These are phyloP conservation scores for Rhodofomes roseus DNA, from an alignment of 1,284 basidiomycete genomes.

Conservation along the genomic window DNA sequence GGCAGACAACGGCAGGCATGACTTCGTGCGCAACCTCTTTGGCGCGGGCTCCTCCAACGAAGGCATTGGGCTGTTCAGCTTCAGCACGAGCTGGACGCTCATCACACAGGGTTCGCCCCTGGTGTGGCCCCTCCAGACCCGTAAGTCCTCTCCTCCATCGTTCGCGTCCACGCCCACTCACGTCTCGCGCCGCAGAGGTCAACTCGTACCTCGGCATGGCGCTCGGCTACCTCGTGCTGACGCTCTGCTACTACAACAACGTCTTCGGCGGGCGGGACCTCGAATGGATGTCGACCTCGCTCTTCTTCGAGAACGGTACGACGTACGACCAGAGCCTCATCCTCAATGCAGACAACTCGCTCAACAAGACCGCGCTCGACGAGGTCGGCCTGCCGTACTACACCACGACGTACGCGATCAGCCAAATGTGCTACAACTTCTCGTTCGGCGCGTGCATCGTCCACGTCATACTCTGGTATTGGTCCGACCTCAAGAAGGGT, in stretches of 20 bases:
- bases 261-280: conserved; percentile 45
- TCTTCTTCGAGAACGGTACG: conserved; percentile 39
- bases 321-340: conserved; percentile 45
- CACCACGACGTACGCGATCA: conserved; percentile 48
- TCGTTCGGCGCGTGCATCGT: conserved; percentile 46
- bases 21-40: conserved; percentile 46
- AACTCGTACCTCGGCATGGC: conserved; percentile 47
- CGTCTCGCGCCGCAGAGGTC: conserved; percentile 25
- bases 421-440: conserved; percentile 47
- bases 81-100: conserved; percentile 49
- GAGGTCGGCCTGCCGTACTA: conserved; percentile 43
- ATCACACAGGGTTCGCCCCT: conserved; percentile 51
- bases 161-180: neutral
- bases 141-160: conserved; percentile 26
- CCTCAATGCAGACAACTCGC: conserved; percentile 37
- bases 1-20: conserved; percentile 42
- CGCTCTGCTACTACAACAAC: conserved; percentile 44
- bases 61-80: conserved; percentile 46
- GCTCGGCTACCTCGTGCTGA: conserved; percentile 44
- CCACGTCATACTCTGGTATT: conserved; percentile 49
- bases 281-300: conserved; percentile 46
- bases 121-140: conserved; percentile 48
- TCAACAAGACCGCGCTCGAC: conserved; percentile 37
- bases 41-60: conserved; percentile 52
- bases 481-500: conserved; percentile 39